Evolutionary conservation across 176 grass and related monocot genomes (phyloP), one percentile per base, ranked within the genome.

Genomic region (Avena eriantha): DNA sequence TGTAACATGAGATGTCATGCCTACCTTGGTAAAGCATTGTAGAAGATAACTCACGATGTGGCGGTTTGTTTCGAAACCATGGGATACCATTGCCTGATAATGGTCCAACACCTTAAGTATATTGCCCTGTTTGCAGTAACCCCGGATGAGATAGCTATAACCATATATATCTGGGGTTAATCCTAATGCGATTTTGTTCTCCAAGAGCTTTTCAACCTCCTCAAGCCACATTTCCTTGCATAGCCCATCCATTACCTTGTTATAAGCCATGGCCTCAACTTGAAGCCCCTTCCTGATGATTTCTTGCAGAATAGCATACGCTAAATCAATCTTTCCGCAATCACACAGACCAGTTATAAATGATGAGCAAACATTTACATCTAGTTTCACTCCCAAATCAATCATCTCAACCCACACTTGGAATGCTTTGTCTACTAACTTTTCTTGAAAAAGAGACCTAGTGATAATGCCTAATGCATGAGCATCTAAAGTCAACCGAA

Each of bases 131-230:
- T 90, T 87, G 81, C 93, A 92, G 45, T 93, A 91, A 74, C 85
- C 81, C 54, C 10, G 84, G 80, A 98, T 89, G 69, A 98, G 82
- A 80, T 33, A 77, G 19, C 89, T 87, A 83, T 98, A 95, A 61
- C 91, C 67, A 86, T 88, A 95, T 54, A 72, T 12, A 83, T 95
- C 87, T 7, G 80, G 80, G 16, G 7, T 6, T 19, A 82, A 64
- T 29, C 87, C 89, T 83, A 80, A 77, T 53, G 67, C 84, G 5
- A 34, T 13, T 89, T 90, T 95, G 34, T 36, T 88, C 79, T 93
- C 83, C 79, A 95, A 88, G 87, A 98, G 87, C 19, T 93, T 81
- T 90, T 93, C 93, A 78, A 77, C 95, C 80, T 92, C 86, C 16
- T 87, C 76, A 72, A 93, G 22, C 89, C 64, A 92, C 69, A 83